Base-by-base conservation (phyloP, 805 yeast genomes). In the Wickerhamiella hasegawae region DNA sequence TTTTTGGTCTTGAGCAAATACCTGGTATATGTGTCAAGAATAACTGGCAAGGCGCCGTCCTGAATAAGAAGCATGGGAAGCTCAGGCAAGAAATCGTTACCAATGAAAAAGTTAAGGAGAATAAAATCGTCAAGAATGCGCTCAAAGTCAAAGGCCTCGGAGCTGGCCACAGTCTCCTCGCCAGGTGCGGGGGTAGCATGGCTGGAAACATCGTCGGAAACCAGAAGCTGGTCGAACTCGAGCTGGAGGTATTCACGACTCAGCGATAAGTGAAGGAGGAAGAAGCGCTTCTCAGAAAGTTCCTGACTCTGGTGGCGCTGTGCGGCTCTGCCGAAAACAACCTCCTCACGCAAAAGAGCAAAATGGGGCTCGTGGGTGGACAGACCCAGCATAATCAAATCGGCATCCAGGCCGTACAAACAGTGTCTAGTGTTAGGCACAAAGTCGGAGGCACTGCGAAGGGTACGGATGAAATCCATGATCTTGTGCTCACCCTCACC, bases 401-500 rank as follows among this genome's bases (percentile, higher is more conserved):
- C 99, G 1, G 99, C 99, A 64, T 90, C 99, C 44, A 90, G 65
- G 21, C 99, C 99, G 56, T 90, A 92, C 39, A 90, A 85, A 55
- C 93, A 82, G 57, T 90, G 99, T n/a, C 74, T 67, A 1, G 95
- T 85, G 54, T 90, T 87, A 35, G 97, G 94, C 51, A 82, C 71
- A 56, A 87, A 81, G 51, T 75, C 73, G 0, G 92, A 81, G 46
- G 80, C 90, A 28, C 78, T 69, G 46, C 97, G 67, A 54, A 85
- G 97, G 28, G 81, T 71, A 50, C 99, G 71, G 38, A 90, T 79
- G 53, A 85, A 90, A 49, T 79, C 84, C 98, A 90, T 90, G 47
- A 90, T 76, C 56, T 90, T 90, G 62, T 90, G 99, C 57, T 90
- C 99, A 53, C 99, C 99, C 66, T 90, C 99, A 42, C 99, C 99